Evolutionary conservation across 352 stramenopile species (phyloP), one percentile per base, ranked within the genome.

Genomic region (Globisporangium lucens): DNA sequence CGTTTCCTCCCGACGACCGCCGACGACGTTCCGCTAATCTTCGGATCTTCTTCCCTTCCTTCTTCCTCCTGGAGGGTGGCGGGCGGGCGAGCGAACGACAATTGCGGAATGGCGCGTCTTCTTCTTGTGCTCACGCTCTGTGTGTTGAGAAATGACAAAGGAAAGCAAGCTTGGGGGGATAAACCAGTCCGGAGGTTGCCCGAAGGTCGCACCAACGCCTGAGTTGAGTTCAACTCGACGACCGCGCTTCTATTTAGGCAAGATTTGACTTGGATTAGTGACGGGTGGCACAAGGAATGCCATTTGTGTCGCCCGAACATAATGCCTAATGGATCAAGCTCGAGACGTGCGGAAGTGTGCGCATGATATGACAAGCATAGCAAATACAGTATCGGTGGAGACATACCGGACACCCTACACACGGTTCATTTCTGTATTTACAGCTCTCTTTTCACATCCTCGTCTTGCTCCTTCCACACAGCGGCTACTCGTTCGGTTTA

Each of bases 21-120:
- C 56, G 63, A 69, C 56, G 63, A 69, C 47, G 65, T 70, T 52
- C 59, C 66, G 52, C 59, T 67, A 52, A 63, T 66, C 66, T 61
- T 71, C 66, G 36, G 43, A 58, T 63, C 41, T 66, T 66, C 58
- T 17, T 63, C 33, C 22, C 63, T 41, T 62, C 63, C 35, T 61
- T 29, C 56, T 43, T 61, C n/a, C 56, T 61, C 24, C 33, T 61
- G 17, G 33, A 46, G 56, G 30, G 17, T 20, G 53, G 53, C 17
- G 56, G 56, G 56, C 33, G 56, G 33, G 56, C 56, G 56, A 49
- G 56, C 56, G 56, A 61, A 33, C 56, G 56, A 61, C 56, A 61
- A 61, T 61, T 61, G 56, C 56, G 33, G 56, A 61, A 61, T 61
- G 56, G 49, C 43, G 17, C 43, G 43, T 51, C 52, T 58, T 33